Evolutionary conservation across 495 filamentous ascomycete species (phyloP).

Genomic region (Amphirosellinia nigrospora): DNA sequence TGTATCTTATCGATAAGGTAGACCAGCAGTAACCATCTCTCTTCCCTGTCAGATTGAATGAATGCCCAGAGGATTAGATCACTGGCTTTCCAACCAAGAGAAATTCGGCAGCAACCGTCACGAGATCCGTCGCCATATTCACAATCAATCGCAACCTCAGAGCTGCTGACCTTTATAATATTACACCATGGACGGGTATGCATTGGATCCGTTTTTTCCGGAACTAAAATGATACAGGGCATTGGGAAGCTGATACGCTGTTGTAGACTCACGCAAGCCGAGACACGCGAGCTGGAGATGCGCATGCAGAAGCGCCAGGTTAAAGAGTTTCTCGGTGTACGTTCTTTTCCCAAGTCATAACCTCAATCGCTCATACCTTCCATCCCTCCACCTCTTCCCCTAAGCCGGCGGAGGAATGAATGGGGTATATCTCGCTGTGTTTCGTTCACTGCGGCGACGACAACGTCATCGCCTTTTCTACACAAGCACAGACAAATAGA

Average conservation of each 20-base stretch:
- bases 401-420: neutral
- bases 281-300: conserved; percentile 88
- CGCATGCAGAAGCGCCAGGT: conserved; percentile 97
- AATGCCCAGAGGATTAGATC: neutral
- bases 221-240: too few species aligned
- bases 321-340: conserved; percentile 97
- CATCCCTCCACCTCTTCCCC: neutral
- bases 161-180: too few species aligned
- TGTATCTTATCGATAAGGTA: neutral
- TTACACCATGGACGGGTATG: conserved; percentile 36
- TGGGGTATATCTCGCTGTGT: neutral
- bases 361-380: neutral
- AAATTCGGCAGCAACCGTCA: neutral
- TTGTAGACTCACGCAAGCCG: conserved; percentile 70
- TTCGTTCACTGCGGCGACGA: conserved; percentile 19
- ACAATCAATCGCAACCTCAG: too few species aligned
- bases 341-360: conserved; percentile 41
- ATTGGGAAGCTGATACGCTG: neutral
- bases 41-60: neutral
- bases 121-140: neutral
- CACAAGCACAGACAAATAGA: neutral
- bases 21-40: neutral
- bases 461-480: neutral
- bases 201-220: neutral
- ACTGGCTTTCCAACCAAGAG: conserved; percentile 1